phyloP scores from a whole-genome alignment of 129 eudicot species.

The Erigeron canadensis region DNA sequence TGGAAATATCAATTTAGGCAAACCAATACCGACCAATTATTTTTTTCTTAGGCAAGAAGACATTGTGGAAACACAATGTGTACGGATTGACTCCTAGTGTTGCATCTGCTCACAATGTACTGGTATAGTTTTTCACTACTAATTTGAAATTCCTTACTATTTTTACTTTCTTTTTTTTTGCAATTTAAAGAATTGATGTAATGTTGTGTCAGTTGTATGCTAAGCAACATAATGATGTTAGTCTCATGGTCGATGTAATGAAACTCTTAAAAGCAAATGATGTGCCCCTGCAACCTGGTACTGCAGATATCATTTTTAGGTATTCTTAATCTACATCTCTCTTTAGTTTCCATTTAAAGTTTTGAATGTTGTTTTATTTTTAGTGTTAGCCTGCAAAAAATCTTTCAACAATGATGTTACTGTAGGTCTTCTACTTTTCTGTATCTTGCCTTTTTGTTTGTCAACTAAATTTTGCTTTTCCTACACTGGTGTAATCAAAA shows the following conservation, averaged over 20 bases:
- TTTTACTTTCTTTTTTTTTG: background rate
- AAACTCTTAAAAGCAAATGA: constrained; percentile 67
- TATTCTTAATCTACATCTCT: constrained; percentile 17
- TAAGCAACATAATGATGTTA: constrained; percentile 62
- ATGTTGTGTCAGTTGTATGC: constrained; percentile 60
- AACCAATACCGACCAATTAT: background rate
- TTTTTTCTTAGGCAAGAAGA: constrained; percentile 55
- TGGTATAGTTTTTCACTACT: constrained; percentile 42
- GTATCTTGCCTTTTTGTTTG: background rate
- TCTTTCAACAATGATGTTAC: background rate
- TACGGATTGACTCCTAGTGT: constrained; percentile 73
- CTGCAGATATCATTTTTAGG: constrained; percentile 86
- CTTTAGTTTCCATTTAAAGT: background rate
- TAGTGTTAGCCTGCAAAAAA: background rate
- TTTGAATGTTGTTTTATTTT: background rate
- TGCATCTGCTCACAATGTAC: constrained; percentile 71
- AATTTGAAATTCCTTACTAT: background rate
- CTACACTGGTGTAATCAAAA: background rate
- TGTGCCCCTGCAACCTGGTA: constrained; percentile 85
- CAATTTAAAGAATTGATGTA: constrained; percentile 8
- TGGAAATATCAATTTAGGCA: constrained; percentile 6
- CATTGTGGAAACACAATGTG: constrained; percentile 72
- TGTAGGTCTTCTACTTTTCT: background rate
- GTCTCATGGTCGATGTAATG: constrained; percentile 73
- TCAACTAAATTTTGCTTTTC: background rate